Base-by-base conservation (phyloP, 768 basidiomycete species). In the Lactarius hatsudake region DNA sequence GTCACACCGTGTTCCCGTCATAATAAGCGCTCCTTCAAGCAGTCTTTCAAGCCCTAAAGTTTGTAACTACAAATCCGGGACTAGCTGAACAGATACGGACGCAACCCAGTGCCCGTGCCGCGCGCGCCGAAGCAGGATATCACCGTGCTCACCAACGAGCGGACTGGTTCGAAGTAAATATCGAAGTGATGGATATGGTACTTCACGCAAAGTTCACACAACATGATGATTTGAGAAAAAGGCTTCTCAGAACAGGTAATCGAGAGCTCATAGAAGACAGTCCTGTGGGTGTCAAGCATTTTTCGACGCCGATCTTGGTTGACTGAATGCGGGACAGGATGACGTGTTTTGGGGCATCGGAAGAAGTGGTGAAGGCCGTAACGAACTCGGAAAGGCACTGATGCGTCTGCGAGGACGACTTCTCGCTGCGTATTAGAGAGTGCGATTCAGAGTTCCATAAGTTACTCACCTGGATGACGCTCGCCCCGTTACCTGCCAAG, bases 321-420 rank as follows among this genome's bases (percentile, higher is more conserved):
- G 38, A 45, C 62, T 67, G 20, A 78, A 75, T 2, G 10, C 7
- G 42, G 30, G 43, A 2, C 72, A 73, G 71, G 75, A 76, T 61
- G 79, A 81, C 67, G 70, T 76, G 42, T 79, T 81, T 69, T 82
- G 80, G 80, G 81, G 80, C 32, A 65, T 79, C 64, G 80, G 81
- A 62, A 73, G 74, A 51, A 74, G 82, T 23, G 72, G 75, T 56
- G 74, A 75, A 63, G 81, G 80, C 61, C 70, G 75, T 66, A 81
- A 81, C 63, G 78, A 81, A 67, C 72, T 82, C 15, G 81, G 80
- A 17, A 80, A 79, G 66, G 76, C 79, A 58, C 75, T 81, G 62
- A 76, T 75, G 64, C 77, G 78, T 62, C 70, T 81, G 66, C 78
- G 80, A 72, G 70, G 63, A 58, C 74, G 69, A 61, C 71, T 79